Conservation (phyloP, 768 basidiomycete genomes). For the Suillus lakei region DNA sequence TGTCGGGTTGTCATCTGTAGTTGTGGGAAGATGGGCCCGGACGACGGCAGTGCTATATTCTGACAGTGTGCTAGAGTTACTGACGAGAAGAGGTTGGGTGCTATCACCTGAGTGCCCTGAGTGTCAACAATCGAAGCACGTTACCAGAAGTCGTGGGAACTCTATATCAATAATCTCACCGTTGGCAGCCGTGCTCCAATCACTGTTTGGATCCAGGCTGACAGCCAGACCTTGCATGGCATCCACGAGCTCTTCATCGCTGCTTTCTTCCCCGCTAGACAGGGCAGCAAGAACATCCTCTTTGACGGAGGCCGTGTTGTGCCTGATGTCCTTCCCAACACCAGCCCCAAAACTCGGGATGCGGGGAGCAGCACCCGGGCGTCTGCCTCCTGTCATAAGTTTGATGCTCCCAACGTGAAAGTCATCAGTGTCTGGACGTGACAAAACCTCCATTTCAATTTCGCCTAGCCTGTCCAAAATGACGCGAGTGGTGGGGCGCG, state of each 20-base stretch:
- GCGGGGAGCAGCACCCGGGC: constrained; percentile 63
- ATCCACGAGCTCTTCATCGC: constrained; percentile 69
- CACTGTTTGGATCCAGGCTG: constrained; percentile 52
- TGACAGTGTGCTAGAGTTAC: constrained; percentile 48
- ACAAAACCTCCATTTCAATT: constrained; percentile 85
- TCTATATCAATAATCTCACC: constrained; percentile 22
- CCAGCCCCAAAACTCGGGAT: constrained; percentile 89
- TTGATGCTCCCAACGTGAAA: constrained; percentile 86
- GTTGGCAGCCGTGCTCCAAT: constrained; percentile 49
- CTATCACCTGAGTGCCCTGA: constrained; percentile 47
- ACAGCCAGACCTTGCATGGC: constrained; percentile 57
- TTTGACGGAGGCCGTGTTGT: constrained; percentile 33
- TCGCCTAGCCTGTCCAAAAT: constrained; percentile 79
- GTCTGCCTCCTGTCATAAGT: constrained; percentile 73
- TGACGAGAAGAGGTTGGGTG: constrained; percentile 59
- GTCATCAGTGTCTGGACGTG: constrained; percentile 67
- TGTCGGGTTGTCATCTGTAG: constrained; percentile 46
- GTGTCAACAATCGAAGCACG: constrained; percentile 9
- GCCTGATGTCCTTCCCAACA: constrained; percentile 61
- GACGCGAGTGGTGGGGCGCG: constrained; percentile 75
- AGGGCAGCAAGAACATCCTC: constrained; percentile 40
- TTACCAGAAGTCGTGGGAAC: constrained; percentile 16
- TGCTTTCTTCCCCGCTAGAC: constrained; percentile 59
- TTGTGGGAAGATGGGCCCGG: constrained; percentile 48
- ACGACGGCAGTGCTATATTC: constrained; percentile 77